These are phyloP conservation scores for Coemansia sp. DNA, from an alignment of 192 early-diverging fungal species.

Conservation along the genomic window DNA sequence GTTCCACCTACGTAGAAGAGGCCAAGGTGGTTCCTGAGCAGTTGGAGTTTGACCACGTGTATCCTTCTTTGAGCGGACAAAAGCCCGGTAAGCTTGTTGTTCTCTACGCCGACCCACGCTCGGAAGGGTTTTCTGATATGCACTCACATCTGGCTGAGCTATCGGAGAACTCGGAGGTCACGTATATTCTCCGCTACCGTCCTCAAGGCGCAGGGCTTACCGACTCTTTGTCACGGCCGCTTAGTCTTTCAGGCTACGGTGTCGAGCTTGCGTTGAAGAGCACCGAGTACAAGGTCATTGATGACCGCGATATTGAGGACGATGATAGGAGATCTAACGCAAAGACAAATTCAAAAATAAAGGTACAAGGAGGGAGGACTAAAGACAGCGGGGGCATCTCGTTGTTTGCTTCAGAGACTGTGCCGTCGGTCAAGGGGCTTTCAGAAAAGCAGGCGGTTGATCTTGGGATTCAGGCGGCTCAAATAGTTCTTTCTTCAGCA, in stretches of 20 bases:
- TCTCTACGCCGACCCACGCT: conserved; percentile 76
- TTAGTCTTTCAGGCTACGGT: conserved; percentile 85
- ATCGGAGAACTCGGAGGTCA: conserved; percentile 51
- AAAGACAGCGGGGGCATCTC: conserved; percentile 73
- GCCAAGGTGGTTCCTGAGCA: conserved; percentile 29
- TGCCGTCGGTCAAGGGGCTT: conserved; percentile 84
- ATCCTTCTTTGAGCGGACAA: conserved; percentile 6
- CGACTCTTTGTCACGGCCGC: neutral
- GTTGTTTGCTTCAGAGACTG: conserved; percentile 86
- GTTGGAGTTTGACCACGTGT: conserved; percentile 67
- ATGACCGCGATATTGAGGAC: conserved; percentile 69
- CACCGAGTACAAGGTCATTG: conserved; percentile 94
- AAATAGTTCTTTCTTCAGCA: conserved; percentile 65
- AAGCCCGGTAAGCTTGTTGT: conserved; percentile 41
- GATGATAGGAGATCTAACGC: neutral
- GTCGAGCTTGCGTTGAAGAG: conserved; percentile 94
- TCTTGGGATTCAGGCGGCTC: conserved; percentile 71
- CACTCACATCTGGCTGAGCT: conserved; percentile 58
- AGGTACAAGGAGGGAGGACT: neutral
- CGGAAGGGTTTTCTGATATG: conserved; percentile 60
- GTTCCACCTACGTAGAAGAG: conserved; percentile 35
- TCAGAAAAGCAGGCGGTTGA: conserved; percentile 51
- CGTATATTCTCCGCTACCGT: conserved; percentile 76
- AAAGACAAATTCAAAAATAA: conserved; percentile 3
- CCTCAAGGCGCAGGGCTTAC: conserved; percentile 35